Evolutionary conservation across 768 basidiomycete genomes (phyloP), one percentile per base, ranked within the genome.

Genomic region (Macrocybe gigantea): DNA sequence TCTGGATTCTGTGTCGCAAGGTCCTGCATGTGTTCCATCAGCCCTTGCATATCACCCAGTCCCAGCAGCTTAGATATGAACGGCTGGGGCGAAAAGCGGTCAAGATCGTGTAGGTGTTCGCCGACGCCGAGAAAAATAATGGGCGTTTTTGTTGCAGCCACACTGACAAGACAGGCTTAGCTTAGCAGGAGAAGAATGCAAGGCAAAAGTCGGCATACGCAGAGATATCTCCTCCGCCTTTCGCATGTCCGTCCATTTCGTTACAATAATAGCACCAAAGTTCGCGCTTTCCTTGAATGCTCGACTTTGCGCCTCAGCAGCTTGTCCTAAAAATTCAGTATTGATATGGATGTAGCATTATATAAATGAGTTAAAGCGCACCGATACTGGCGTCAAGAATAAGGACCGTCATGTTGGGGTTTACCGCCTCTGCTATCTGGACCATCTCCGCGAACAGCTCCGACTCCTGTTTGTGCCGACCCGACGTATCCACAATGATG

Each of bases 1-100:
- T 97, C 95, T 0, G 95, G 94, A 56, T 96, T 92, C 56, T 91
- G 88, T 10, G 85, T 80, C 0, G 91, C 92, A 36, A 95, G 73
- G 63, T 96, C 96, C 62, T 97, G 93, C 90, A 97, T 96, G 60
- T 97, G 93, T 66, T 98, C 95, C 83, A 98, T 89, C 7, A 99
- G 72, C 12, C 95, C 95, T 62, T 95, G 91, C 71, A 99, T 80
- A 64, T 99, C 96, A 14, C 96, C 96, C 61, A 97, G 74, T 14
- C 96, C 96, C 29, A 99, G 74, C 40, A 99, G 71, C 63, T 98
- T 98, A 15, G 93, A 95, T 56, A 99, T 90, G 69, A 99, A 99
- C 8, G 96, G 94, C 55, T 95, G 85, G 0, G 96, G 96, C 3
- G 89, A 81, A 66, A 99, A 99, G 50, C 85, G 80, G 64, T 99